Base-by-base conservation (phyloP, 78 protist species). In the Dictyostelium intermedium region DNA sequence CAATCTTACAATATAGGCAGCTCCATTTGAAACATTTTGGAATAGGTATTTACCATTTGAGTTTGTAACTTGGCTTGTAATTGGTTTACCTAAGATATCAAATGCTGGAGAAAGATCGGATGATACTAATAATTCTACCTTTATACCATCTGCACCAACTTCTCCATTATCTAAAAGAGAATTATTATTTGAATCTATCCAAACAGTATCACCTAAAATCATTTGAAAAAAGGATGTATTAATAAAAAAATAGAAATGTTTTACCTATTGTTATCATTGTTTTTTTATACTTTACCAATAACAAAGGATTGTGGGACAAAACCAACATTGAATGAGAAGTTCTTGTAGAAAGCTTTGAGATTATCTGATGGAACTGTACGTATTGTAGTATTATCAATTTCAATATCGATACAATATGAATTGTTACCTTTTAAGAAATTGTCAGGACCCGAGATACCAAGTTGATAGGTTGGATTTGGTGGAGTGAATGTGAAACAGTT, bases 261-360 rank as follows among this genome's bases (percentile, higher is more conserved):
- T 87, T 79, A n/a, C n/a, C n/a, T 27, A 56, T 20, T 30, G 50
- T 70, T 34, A 5, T 20, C 1, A 76, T 83, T 13, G 47, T 32
- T 73, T 41, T 77, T 89, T 77, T 14, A 32, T 25, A 32, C 74
- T 25, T 34, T 32, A 74, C 86, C 85, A 25, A 91, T 91, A 34
- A 11, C 20, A 10, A 27, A n/a, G 37, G 47, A 50, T 80, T 41
- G 76, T 13, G 83, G 86, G 3, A 63, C 66, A 14, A 25, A 91
- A 91, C 95, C 95, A 25, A 41, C 91, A 18, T 83, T 74, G 45
- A 74, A n/a, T 3, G n/a, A 18, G 10, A 14, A 77, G 16, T 77
- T 43, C 14, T 77, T 41, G 9, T 77, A 41, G 32, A 35, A 41
- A 77, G 82, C 82, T 41, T 41, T 77, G n/a, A 77, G 30, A 41